Percentiles rank a stretch among this genome's conserved stretches.
These are phyloP conservation scores for Botrytis porri DNA, from an alignment of 2,329 filamentous ascomycete species.

Conservation along the genomic window DNA sequence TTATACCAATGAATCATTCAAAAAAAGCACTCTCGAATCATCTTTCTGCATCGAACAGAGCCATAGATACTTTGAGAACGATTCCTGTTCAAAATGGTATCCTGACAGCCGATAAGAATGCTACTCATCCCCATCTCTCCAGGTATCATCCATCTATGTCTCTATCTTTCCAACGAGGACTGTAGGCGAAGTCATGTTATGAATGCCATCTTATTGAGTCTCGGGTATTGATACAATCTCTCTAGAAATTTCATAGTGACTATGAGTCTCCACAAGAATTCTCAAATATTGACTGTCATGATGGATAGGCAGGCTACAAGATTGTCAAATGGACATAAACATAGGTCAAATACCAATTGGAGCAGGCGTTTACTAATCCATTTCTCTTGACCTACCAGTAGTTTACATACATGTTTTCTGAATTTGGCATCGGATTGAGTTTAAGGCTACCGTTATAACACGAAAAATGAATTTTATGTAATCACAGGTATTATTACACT, in stretches of 20 bases:
- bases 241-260: too few species aligned
- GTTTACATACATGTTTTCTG: background rate
- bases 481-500: background rate
- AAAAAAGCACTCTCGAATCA: background rate
- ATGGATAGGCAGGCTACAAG: too few species aligned
- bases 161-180: too few species aligned
- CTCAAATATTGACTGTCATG: too few species aligned
- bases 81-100: too few species aligned
- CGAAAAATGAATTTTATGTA: background rate
- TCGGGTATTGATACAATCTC: too few species aligned
- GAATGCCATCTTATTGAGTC: too few species aligned
- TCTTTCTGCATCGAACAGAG: background rate
- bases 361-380: background rate
- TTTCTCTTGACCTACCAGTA: background rate
- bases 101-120: rapidly evolving
- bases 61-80: background rate
- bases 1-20: background rate
- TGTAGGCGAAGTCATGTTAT: too few species aligned
- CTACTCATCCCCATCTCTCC: background rate
- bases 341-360: background rate
- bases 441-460: background rate
- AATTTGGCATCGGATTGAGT: background rate
- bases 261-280: too few species aligned
- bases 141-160: background rate
- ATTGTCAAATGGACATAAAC: rapidly evolving